Percentiles rank a stretch among this genome's conserved stretches.
phyloP scores from a whole-genome alignment of 2,329 filamentous ascomycete genomes.

The Ceratocystis smalleyi region DNA sequence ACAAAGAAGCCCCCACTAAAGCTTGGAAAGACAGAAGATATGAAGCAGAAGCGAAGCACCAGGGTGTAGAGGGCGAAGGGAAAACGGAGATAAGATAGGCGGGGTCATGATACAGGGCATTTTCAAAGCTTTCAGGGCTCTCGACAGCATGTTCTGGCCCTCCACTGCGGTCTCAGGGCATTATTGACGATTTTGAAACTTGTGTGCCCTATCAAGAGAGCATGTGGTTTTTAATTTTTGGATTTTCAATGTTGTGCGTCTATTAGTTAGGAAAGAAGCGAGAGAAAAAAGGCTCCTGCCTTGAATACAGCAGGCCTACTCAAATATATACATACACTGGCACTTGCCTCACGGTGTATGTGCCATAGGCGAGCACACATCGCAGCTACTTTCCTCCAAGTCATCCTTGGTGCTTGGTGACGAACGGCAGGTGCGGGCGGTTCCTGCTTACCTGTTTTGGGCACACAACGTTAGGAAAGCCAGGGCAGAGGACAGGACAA shows the following conservation, averaged over 20 bases:
- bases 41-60: neutral
- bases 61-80: neutral
- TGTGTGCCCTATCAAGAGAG: neutral
- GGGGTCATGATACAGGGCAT: neutral
- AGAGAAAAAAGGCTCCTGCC: neutral
- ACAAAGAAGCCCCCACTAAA: neutral
- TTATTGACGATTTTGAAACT: neutral
- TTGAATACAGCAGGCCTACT: too few relatives aligned
- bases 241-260: neutral
- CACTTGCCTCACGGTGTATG: too few relatives aligned
- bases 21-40: neutral
- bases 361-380: too few relatives aligned
- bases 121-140: too few relatives aligned
- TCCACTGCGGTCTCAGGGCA: neutral
- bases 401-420: neutral
- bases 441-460: slow-evolving; percentile 8
- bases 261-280: neutral
- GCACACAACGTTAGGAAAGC: neutral
- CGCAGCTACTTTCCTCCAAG: too few relatives aligned
- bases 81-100: neutral
- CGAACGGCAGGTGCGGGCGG: slow-evolving; percentile 5
- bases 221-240: neutral
- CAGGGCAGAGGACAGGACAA: neutral
- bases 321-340: too few relatives aligned
- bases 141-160: neutral